Conservation (phyloP, 2,329 filamentous ascomycete genomes). For the Dactylonectria estremocensis region DNA sequence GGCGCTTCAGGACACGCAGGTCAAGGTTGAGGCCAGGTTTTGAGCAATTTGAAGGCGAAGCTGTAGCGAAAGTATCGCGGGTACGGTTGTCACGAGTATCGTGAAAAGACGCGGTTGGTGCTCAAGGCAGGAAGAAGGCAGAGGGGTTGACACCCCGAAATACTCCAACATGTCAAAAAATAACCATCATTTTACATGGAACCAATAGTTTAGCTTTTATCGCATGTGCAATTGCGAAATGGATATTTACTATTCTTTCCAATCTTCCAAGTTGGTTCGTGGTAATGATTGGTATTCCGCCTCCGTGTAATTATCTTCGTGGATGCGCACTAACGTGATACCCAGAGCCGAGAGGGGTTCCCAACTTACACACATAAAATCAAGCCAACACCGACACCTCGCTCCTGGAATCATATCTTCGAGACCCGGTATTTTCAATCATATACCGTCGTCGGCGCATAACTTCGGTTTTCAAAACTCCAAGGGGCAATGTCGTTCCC, state of each 20-base stretch:
- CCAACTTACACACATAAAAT: background rate
- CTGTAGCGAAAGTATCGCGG: background rate
- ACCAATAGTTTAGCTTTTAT: background rate
- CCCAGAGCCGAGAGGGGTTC: background rate
- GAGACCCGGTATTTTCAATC: too few species aligned
- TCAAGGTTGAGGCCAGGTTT: conserved; percentile 59
- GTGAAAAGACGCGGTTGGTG: too few species aligned
- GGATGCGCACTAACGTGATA: background rate
- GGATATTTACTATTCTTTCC: background rate
- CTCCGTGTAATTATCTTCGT: background rate
- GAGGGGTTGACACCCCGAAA: too few species aligned
- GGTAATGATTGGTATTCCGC: background rate
- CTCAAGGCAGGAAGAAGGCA: background rate
- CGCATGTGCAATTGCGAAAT: background rate
- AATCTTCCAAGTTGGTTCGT: background rate
- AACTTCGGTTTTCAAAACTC: background rate
- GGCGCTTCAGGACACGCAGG: conserved; percentile 78
- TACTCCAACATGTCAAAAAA: background rate
- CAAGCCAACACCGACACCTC: background rate
- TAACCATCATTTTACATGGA: background rate
- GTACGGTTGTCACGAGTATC: background rate
- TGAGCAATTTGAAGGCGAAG: conserved; percentile 29
- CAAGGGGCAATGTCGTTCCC: conserved; percentile 32
- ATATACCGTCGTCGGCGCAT: background rate
- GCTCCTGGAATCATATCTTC: background rate